These are phyloP conservation scores for thale cress (Arabidopsis thaliana) DNA, from an alignment of 345 rosid genomes.

Conservation along the genomic window DNA sequence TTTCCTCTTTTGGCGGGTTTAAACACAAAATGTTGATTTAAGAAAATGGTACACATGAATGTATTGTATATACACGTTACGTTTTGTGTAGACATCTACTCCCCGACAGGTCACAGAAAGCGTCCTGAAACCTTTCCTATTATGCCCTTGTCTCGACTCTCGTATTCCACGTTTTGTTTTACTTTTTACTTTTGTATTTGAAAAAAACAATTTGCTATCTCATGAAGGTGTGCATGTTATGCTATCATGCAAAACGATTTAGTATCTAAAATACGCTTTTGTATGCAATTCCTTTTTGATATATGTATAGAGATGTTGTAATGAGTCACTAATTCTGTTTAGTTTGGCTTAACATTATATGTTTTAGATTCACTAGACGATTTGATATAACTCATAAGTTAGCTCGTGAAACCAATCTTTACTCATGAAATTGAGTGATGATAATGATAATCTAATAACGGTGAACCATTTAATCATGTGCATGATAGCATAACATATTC, in stretches of 20 bases:
- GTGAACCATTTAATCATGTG: neutral
- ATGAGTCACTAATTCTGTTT: neutral
- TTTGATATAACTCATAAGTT: neutral
- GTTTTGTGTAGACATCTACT: slow-evolving; percentile 36
- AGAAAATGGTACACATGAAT: slow-evolving; percentile 24
- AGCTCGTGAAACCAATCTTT: neutral
- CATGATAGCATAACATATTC: neutral
- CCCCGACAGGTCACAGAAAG: slow-evolving; percentile 55
- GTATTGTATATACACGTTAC: neutral
- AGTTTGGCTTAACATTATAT: neutral
- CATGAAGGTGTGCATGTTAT: slow-evolving; percentile 9
- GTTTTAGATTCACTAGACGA: neutral
- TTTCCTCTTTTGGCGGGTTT: slow-evolving; percentile 29
- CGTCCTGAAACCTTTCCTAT: slow-evolving; percentile 47
- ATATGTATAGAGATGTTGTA: neutral
- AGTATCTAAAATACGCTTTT: slow-evolving; percentile 18
- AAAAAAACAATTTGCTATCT: neutral
- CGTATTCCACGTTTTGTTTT: neutral
- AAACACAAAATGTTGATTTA: slow-evolving; percentile 19
- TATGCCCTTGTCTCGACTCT: slow-evolving; percentile 34
- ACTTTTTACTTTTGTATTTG: slow-evolving; percentile 1
- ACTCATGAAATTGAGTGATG: neutral
- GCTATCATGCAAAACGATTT: slow-evolving; percentile 19
- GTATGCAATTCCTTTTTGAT: neutral
- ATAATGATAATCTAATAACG: no score